phyloP scores from a whole-genome alignment of 441 rosid genomes.

The Populus tomentosa region DNA sequence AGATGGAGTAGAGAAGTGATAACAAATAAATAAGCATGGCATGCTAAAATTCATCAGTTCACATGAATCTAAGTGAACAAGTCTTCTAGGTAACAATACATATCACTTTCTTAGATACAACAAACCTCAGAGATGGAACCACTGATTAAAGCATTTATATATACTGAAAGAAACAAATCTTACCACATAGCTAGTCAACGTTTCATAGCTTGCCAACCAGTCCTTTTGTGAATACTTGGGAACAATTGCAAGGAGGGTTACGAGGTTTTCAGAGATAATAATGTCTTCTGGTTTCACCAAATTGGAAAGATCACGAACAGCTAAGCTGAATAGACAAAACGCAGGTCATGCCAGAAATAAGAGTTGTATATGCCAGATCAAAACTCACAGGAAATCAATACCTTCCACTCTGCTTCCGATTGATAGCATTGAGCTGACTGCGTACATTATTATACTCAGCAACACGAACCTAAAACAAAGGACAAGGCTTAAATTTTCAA shows the following conservation, averaged over 20 bases:
- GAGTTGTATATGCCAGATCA: background rate
- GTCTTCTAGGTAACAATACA: background rate
- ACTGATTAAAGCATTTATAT: background rate
- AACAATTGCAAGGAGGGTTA: constrained; percentile 81
- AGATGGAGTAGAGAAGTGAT: background rate
- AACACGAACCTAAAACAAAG: constrained; percentile 70
- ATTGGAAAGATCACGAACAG: constrained; percentile 96
- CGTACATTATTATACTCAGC: constrained; percentile 94
- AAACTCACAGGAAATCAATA: constrained; percentile 17
- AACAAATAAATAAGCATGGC: constrained; percentile 3
- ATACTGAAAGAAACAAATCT: constrained; percentile 17
- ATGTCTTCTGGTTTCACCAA: constrained; percentile 93
- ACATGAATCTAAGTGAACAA: constrained; percentile 6
- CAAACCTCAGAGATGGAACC: background rate
- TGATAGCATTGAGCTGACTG: constrained; percentile 92
- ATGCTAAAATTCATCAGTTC: constrained; percentile 2
- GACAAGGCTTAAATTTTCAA: constrained; percentile 10
- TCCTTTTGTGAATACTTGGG: constrained; percentile 97
- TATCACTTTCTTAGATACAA: background rate
- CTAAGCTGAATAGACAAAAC: constrained; percentile 62
- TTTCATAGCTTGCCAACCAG: constrained; percentile 91
- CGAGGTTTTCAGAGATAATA: constrained; percentile 72
- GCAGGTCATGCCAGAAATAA: constrained; percentile 14
- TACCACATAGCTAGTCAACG: constrained; percentile 92
- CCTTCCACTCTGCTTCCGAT: constrained; percentile 99